These are phyloP conservation scores for Clarireedia hainanense DNA, from an alignment of 2,329 filamentous ascomycete genomes.

Conservation along the genomic window DNA sequence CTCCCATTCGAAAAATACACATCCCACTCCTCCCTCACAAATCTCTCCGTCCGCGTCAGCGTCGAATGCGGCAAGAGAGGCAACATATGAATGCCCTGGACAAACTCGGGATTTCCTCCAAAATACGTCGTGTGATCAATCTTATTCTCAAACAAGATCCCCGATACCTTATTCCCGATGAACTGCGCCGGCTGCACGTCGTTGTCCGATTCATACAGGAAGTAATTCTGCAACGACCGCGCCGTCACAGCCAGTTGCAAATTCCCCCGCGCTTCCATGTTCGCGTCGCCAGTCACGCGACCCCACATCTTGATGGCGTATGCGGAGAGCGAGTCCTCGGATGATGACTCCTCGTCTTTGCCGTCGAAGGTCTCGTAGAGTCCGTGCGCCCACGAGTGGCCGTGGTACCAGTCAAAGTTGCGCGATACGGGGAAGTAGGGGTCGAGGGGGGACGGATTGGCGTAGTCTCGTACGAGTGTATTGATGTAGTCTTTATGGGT, in stretches of 20 bases:
- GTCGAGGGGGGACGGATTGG: constrained; percentile 67
- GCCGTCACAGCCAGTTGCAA: constrained; percentile 75
- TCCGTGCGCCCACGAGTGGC: constrained; percentile 88
- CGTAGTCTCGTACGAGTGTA: constrained; percentile 70
- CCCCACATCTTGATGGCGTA: constrained; percentile 94
- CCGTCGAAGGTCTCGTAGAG: constrained; percentile 64
- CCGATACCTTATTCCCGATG: constrained; percentile 66
- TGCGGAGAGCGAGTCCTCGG: constrained; percentile 80
- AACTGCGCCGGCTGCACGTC: constrained; percentile 66
- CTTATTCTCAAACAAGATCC: constrained; percentile 88
- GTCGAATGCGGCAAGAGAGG: constrained; percentile 41
- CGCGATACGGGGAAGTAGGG: constrained; percentile 73
- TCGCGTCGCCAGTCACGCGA: constrained; percentile 60
- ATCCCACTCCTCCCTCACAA: constrained; percentile 78
- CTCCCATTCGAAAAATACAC: constrained; percentile 65
- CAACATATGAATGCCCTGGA: constrained; percentile 43
- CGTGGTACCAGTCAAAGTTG: constrained; percentile 82
- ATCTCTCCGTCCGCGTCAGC: constrained; percentile 56
- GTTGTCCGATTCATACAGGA: constrained; percentile 68
- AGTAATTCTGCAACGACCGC: constrained; percentile 70
- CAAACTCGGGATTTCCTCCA: constrained; percentile 61
- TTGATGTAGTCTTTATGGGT: constrained; percentile 76
- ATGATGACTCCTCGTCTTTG: constrained; percentile 81
- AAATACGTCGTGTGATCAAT: constrained; percentile 91
- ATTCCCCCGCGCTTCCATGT: constrained; percentile 70